These are phyloP conservation scores for Psilocybe mexicana DNA, from an alignment of 1,284 basidiomycete genomes.

Conservation along the genomic window DNA sequence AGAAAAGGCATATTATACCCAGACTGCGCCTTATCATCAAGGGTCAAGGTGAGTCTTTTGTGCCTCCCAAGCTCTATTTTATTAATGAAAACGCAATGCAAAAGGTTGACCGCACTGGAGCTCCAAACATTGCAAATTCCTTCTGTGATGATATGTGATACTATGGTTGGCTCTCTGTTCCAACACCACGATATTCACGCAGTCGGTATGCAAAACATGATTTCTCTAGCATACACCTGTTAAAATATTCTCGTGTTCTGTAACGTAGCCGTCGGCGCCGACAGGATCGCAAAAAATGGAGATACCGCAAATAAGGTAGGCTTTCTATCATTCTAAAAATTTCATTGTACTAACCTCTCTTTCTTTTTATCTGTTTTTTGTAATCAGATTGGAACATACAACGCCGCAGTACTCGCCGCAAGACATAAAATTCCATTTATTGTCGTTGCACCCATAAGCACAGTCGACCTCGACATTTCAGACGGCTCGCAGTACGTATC, in stretches of 20 bases:
- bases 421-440: slow-evolving; percentile 87
- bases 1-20: slow-evolving; percentile 84
- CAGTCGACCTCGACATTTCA: slow-evolving; percentile 78
- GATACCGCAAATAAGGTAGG: slow-evolving; percentile 91
- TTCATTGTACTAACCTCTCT: slow-evolving; percentile 5
- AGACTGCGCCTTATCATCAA: slow-evolving; percentile 93
- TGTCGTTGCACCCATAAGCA: slow-evolving; percentile 88
- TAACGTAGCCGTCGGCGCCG: slow-evolving; percentile 72
- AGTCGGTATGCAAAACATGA: slow-evolving; percentile 57
- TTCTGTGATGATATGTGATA: slow-evolving; percentile 93
- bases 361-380: neutral
- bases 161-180: slow-evolving; percentile 91
- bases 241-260: neutral
- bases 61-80: neutral
- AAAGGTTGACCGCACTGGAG: slow-evolving; percentile 83
- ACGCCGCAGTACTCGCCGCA: slow-evolving; percentile 85
- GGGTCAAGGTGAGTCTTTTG: slow-evolving; percentile 59
- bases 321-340: slow-evolving; percentile 28
- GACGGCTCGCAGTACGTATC: slow-evolving; percentile 69
- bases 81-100: slow-evolving; percentile 3
- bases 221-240: neutral
- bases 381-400: slow-evolving; percentile 82
- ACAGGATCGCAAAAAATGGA: slow-evolving; percentile 86
- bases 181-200: slow-evolving; percentile 85
- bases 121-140: slow-evolving; percentile 81